Conservation (phyloP, 331 rosid genomes). For the Acacia concinna region DNA sequence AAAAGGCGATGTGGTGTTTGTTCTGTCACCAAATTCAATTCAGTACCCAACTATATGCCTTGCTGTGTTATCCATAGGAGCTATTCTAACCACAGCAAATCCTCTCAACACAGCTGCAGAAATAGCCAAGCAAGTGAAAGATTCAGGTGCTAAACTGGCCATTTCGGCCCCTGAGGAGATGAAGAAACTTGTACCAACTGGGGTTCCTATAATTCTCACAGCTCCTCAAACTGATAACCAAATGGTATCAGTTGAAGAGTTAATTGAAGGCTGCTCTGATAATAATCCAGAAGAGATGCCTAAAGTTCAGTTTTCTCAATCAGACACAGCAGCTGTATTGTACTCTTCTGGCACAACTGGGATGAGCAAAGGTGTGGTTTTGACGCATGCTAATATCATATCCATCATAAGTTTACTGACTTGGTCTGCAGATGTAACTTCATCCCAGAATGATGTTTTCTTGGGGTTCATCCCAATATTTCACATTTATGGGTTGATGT, state of each 20-base stretch:
- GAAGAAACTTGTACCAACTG: constrained; percentile 58
- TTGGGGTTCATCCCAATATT: constrained; percentile 89
- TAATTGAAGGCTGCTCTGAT: constrained; percentile 58
- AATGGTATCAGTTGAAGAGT: constrained; percentile 54
- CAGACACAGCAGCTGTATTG: constrained; percentile 79
- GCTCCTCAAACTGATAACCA: constrained; percentile 22
- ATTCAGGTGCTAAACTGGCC: constrained; percentile 74
- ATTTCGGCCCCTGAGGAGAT: constrained; percentile 70
- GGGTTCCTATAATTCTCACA: constrained; percentile 62
- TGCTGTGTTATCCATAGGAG: constrained; percentile 76
- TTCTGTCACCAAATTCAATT: constrained; percentile 68
- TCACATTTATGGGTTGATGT: constrained; percentile 72
- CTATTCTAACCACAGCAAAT: constrained; percentile 72
- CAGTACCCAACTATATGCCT: constrained; percentile 67
- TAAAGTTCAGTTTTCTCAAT: constrained; percentile 38
- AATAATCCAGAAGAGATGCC: constrained; percentile 39
- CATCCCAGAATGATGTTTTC: constrained; percentile 57
- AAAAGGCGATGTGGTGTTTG: constrained; percentile 75
- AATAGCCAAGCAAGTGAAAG: constrained; percentile 64
- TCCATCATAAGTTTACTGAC: constrained; percentile 44
- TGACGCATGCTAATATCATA: constrained; percentile 75
- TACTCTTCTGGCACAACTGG: constrained; percentile 95
- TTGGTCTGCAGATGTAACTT: constrained; percentile 54
- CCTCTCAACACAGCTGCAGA: constrained; percentile 71
- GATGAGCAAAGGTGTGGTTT: constrained; percentile 78